Evolutionary conservation across 2,329 filamentous ascomycete species (phyloP), one percentile per base, ranked within the genome.

Genomic region (Pseudogymnoascus sp.): DNA sequence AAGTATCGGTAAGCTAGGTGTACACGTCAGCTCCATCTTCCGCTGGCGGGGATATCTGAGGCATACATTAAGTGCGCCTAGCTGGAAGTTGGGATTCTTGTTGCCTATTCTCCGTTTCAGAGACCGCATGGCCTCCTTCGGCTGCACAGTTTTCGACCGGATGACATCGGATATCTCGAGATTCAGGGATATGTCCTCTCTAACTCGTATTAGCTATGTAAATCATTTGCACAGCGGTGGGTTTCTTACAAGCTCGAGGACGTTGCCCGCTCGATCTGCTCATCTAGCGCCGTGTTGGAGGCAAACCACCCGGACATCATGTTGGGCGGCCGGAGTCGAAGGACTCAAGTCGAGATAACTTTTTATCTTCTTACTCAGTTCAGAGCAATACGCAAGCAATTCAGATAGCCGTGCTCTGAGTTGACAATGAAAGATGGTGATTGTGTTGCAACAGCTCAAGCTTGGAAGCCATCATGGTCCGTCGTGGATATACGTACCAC

Each of bases 151-250:
- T 80, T 97, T 97, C 72, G 92, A 97, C 70, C 94, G 86, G 76
- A 99, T 97, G 70, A 96, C 82, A 79, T 99, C 94, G 75, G 93
- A 97, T 70, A 99, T 97, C 77, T 99, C 94, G 72, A 99, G 87
- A 75, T 97, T 97, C 69, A 97, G 85, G 42, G 94, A 89, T 75
- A 99, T 97, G 73, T 99, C 93, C 78, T 99, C 92, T 69, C 91
- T 95, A 16, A 63, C 53, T 37, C 44, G 33, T 28, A 65, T 75
- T 65, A 74, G 70, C 47, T 3, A 38, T 42, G 11, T 38, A 62
- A 44, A 31, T n/a, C 7, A 5, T 18, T 14, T 60, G 14, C 44
- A 40, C 23, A 40, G 23, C 38, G 5, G 63, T 62, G 75, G 50
- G 10, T 18, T 18, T 33, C 87, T 67, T 84, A 96, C 89, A 99